A percentile compares a stretch with the other conserved stretches of the same genome.
Evolutionary conservation across 768 basidiomycete species (phyloP).

Genomic region (Pleurotus pulmonarius): DNA sequence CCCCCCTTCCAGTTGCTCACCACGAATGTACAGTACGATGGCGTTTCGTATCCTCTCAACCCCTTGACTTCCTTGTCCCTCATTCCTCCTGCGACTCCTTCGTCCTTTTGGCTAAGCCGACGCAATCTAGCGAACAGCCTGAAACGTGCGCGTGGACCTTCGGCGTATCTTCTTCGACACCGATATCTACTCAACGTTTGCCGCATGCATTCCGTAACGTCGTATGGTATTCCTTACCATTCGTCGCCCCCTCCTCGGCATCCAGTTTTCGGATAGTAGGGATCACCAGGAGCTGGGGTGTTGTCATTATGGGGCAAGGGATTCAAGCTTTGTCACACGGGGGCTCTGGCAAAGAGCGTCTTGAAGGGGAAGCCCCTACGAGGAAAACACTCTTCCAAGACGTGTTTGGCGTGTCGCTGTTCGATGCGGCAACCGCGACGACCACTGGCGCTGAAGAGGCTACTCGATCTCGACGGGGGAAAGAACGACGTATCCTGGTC

Average conservation of each 20-base stretch:
- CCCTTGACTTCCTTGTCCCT: conserved; percentile 44
- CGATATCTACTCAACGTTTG: conserved; percentile 38
- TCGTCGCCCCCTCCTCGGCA: conserved; percentile 12
- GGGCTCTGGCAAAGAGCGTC: conserved; percentile 35
- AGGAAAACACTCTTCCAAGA: conserved; percentile 77
- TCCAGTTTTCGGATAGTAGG: conserved; percentile 58
- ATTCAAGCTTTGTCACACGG: conserved; percentile 37
- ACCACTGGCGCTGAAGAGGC: conserved; percentile 8
- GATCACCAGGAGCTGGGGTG: conserved; percentile 63
- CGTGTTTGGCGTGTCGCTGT: conserved; percentile 81
- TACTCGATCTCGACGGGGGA: conserved; percentile 22
- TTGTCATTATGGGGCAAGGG: conserved; percentile 67
- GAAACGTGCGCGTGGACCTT: conserved; percentile 49
- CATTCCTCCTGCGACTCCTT: conserved; percentile 59
- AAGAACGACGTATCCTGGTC: conserved; percentile 47
- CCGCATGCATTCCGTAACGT: conserved; percentile 64
- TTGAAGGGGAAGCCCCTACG: conserved; percentile 22
- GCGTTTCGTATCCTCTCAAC: conserved; percentile 37
- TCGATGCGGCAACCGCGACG: conserved; percentile 26
- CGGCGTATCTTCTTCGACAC: conserved; percentile 36
- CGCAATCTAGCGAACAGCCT: conserved; percentile 17
- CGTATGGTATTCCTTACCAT: conserved; percentile 28
- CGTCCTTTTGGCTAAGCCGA: conserved; percentile 45
- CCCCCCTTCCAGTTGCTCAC: background rate
- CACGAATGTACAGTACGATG: conserved; percentile 48